phyloP scores from a whole-genome alignment of 371 early-diverging fungal genomes.

The Mucor lusitanicus region DNA sequence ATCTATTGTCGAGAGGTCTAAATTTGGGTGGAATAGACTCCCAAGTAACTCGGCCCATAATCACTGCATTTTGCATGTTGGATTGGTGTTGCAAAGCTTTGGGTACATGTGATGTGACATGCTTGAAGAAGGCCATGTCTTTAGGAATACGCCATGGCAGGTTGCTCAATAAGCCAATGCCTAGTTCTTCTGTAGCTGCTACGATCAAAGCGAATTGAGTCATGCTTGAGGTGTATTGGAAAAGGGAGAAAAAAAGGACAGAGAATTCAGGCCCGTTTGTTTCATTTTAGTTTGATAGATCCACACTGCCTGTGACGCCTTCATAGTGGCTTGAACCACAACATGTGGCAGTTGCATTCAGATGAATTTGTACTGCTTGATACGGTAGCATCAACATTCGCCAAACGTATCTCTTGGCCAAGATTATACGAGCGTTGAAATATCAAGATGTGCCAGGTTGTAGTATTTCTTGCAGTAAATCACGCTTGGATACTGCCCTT shows the following conservation, averaged over 20 bases:
- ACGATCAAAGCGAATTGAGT: conserved; percentile 67
- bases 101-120: conserved; percentile 61
- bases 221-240: conserved; percentile 9
- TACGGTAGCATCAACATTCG: no score
- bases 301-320: no score
- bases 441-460: no score
- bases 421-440: no score
- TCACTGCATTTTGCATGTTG: conserved; percentile 67
- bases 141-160: conserved; percentile 87
- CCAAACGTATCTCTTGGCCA: no score
- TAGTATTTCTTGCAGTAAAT: no score
- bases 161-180: conserved; percentile 73
- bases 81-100: conserved; percentile 2
- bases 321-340: no score
- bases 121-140: conserved; percentile 86
- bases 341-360: no score
- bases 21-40: conserved; percentile 80
- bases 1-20: conserved; percentile 72
- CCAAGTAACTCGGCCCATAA: conserved; percentile 93
- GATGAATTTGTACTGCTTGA: no score
- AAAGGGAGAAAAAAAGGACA: neutral
- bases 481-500: no score
- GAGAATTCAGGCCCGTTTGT: no score
- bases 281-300: no score
- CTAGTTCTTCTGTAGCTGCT: conserved; percentile 71